phyloP scores from a whole-genome alignment of 345 rosid species.

The thale cress (Arabidopsis thaliana) region DNA sequence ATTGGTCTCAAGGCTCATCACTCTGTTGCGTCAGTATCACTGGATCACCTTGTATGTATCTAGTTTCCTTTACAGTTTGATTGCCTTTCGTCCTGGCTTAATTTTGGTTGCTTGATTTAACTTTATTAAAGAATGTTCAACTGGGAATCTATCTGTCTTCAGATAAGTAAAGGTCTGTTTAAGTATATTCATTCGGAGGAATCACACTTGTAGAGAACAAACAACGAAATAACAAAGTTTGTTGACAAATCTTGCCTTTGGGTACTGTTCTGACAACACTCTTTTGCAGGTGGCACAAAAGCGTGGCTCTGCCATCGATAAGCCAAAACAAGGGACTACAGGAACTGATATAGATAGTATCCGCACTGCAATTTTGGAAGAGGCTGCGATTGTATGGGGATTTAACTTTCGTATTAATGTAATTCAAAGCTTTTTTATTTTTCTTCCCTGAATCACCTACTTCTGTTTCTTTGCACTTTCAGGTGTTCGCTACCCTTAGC shows the following conservation, averaged over 20 bases:
- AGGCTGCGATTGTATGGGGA: constrained; percentile 79
- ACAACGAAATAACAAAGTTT: not conserved
- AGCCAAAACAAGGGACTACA: constrained; percentile 71
- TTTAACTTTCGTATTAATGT: constrained; percentile 31
- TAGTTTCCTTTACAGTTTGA: constrained; percentile 23
- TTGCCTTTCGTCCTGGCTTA: constrained; percentile 9
- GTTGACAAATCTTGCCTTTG: not conserved
- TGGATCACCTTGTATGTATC: constrained; percentile 89
- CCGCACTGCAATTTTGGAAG: constrained; percentile 79
- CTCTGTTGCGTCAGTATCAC: constrained; percentile 74
- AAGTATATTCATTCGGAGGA: not conserved
- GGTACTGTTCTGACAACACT: constrained; percentile 26
- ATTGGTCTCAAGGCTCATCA: constrained; percentile 97
- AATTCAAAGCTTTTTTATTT: constrained; percentile 4
- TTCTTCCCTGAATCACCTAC: constrained; percentile 7
- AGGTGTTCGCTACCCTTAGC: constrained; percentile 96
- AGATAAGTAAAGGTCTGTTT: not conserved
- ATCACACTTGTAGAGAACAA: not conserved
- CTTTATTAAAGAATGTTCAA: not conserved
- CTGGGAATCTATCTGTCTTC: not conserved
- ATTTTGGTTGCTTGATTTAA: constrained; percentile 14
- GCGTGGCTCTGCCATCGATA: constrained; percentile 66
- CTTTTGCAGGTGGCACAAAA: constrained; percentile 75
- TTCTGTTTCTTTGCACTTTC: constrained; percentile 42
- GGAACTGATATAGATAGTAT: constrained; percentile 74